phyloP scores from a whole-genome alignment of 1,139 yeast genomes.

The Yarrowia galli region DNA sequence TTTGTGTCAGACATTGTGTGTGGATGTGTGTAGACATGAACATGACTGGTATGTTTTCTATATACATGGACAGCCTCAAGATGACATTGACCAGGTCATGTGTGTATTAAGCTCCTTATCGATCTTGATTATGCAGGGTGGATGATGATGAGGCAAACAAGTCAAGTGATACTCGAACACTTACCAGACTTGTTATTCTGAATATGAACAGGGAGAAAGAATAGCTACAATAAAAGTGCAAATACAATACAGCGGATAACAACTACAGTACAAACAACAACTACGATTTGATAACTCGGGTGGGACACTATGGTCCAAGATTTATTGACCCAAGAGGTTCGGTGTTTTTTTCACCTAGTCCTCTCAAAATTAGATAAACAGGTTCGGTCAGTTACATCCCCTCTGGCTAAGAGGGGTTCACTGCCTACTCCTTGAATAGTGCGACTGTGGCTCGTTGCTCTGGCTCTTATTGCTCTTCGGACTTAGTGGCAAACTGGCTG shows the following conservation, averaged over 20 bases:
- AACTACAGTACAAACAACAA: background rate
- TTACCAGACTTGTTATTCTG: too few relatives aligned
- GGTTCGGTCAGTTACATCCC: slow-evolving; percentile 9
- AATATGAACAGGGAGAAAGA: too few relatives aligned
- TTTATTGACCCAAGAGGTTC: slow-evolving; percentile 7
- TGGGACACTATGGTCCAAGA: slow-evolving; percentile 5
- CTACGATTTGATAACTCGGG: background rate
- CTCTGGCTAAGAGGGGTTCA: background rate
- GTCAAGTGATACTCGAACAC: too few relatives aligned
- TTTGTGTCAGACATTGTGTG: too few relatives aligned
- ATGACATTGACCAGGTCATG: background rate
- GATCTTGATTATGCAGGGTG: background rate
- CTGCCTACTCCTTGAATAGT: background rate
- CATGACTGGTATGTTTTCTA: too few relatives aligned
- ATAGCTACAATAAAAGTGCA: too few relatives aligned
- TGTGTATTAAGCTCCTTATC: background rate
- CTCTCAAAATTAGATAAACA: background rate
- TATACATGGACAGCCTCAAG: background rate
- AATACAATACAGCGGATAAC: background rate
- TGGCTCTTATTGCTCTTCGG: background rate
- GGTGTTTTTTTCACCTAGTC: background rate
- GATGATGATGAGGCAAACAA: too few relatives aligned
- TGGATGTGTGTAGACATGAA: too few relatives aligned
- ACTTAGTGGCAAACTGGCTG: background rate
- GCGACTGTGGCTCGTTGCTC: background rate